phyloP scores from a whole-genome alignment of 2,329 filamentous ascomycete genomes.

The Alternaria gaisen region DNA sequence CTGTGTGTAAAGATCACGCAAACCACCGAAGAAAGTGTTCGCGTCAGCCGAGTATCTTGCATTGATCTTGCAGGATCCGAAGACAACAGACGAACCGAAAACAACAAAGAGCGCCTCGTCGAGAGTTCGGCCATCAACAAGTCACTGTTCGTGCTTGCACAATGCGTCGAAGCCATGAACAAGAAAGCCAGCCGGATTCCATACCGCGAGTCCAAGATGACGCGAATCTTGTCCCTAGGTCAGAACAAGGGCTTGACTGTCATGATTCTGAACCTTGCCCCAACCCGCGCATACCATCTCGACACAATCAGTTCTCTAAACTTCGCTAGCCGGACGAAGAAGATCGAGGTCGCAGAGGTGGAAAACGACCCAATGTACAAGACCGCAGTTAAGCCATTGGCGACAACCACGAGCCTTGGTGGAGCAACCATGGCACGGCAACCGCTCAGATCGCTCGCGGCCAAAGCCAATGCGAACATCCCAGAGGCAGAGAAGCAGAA shows the following conservation, averaged over 20 bases:
- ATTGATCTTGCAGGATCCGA: slow-evolving; percentile 96
- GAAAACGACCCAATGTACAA: slow-evolving; percentile 91
- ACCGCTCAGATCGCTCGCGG: slow-evolving; percentile 78
- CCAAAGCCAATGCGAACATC: slow-evolving; percentile 76
- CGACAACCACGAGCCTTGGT: slow-evolving; percentile 43
- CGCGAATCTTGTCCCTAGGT: slow-evolving; percentile 86
- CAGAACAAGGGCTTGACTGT: slow-evolving; percentile 95
- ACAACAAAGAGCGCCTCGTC: slow-evolving; percentile 89
- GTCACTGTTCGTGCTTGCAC: slow-evolving; percentile 90
- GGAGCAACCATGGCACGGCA: slow-evolving; percentile 67
- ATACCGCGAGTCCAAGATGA: slow-evolving; percentile 97
- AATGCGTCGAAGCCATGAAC: slow-evolving; percentile 95
- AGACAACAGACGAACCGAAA: slow-evolving; percentile 93
- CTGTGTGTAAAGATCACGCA: slow-evolving; percentile 89
- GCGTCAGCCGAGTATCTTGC: slow-evolving; percentile 84
- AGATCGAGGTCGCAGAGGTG: slow-evolving; percentile 93
- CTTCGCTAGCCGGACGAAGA: slow-evolving; percentile 93
- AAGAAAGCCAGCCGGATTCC: slow-evolving; percentile 79
- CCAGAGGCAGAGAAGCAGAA: slow-evolving; percentile 62
- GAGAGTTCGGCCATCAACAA: slow-evolving; percentile 98
- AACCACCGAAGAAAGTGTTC: slow-evolving; percentile 70
- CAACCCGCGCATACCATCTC: slow-evolving; percentile 89
- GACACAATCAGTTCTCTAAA: slow-evolving; percentile 94
- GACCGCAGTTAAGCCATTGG: slow-evolving; percentile 51
- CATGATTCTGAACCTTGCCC: slow-evolving; percentile 95